Base-by-base conservation (phyloP, 2,329 filamentous ascomycete genomes). In the Beauveria medogensis region DNA sequence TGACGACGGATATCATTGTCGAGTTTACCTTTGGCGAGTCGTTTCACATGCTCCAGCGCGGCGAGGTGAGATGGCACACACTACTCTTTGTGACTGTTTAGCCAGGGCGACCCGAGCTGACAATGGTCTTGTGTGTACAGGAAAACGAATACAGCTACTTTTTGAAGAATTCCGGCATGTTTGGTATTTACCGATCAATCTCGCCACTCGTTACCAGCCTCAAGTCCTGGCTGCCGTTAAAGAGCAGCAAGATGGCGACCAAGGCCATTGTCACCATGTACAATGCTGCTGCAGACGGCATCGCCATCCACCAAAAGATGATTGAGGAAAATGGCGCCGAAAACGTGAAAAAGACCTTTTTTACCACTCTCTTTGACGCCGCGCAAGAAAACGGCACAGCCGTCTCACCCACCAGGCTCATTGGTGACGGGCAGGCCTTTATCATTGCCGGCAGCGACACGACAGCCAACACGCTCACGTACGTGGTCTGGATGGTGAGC, bases 371-470 rank as follows among this genome's bases (percentile, higher is more conserved):
- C 3, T 72, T 74, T 62, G 67, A 73, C 46, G 71, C 69, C 46
- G 71, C 69, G 7, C 26, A 59, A 10, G 64, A 70, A n/a, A 69
- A 73, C 24, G 69, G 69, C 2, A 63, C 65, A 3, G 62, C 62
- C 16, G n/a, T 69, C 9, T 48, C 63, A 1, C 65, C 63, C 7
- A 18, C 63, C 1, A 75, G 80, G 30, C 70, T 80, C 1, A 59
- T 65, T 3, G 63, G 66, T 16, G 75, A 80, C 48, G 78, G 78
- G 0, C 69, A 71, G 5, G 65, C 64, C 0, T 80, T 78, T 62
- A 82, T 83, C 55, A 59, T 79, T 5, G 81, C 80, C 1, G 81
- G 81, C 1, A 80, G 73, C 46, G 80, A 82, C 60, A 83, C 81
- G 0, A 82, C 80, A 0, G 76, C 80, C 1, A 72, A 74, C 14